Evolutionary conservation across 2,329 filamentous ascomycete species (phyloP).

Genomic region (Penicillium sp.): DNA sequence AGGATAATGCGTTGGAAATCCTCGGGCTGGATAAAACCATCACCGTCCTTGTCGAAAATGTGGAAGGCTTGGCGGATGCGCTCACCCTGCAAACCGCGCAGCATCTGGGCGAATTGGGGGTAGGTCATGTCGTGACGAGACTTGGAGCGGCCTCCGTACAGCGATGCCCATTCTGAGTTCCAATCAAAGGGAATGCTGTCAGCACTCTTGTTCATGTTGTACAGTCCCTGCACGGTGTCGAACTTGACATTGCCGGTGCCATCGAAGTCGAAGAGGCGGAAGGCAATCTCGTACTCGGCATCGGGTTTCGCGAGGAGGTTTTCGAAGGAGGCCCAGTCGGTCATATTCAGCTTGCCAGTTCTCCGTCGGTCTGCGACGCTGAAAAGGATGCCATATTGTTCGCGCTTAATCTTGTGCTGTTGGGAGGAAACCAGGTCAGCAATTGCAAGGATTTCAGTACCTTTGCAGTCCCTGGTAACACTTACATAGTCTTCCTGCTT

Average conservation of each 20-base stretch:
- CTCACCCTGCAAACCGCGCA: constrained; percentile 93
- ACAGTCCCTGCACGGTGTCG: constrained; percentile 79
- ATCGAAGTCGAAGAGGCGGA: constrained; percentile 89
- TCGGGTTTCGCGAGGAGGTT: constrained; percentile 91
- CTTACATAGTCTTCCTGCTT: constrained; percentile 86
- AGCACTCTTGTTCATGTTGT: constrained; percentile 83
- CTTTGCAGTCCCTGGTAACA: constrained; percentile 23
- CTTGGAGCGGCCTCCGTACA: constrained; percentile 88
- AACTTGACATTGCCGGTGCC: constrained; percentile 84
- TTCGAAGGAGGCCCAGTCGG: constrained; percentile 91
- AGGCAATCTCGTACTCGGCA: constrained; percentile 98
- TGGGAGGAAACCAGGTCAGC: constrained; percentile 22
- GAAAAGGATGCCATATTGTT: constrained; percentile 94
- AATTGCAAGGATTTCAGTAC: neutral
- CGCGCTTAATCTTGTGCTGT: constrained; percentile 95
- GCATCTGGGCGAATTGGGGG: constrained; percentile 95
- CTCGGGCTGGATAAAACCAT: constrained; percentile 92
- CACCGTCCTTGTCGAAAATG: constrained; percentile 82
- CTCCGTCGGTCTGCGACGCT: constrained; percentile 78
- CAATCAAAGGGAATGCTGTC: constrained; percentile 91
- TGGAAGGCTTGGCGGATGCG: constrained; percentile 94
- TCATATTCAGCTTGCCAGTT: constrained; percentile 70
- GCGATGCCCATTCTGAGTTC: constrained; percentile 92
- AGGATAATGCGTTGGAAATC: constrained; percentile 96
- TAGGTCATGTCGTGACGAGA: constrained; percentile 91